Evolutionary conservation across 352 stramenopile species (phyloP).

Genomic region (Phytophthora hibernalis): DNA sequence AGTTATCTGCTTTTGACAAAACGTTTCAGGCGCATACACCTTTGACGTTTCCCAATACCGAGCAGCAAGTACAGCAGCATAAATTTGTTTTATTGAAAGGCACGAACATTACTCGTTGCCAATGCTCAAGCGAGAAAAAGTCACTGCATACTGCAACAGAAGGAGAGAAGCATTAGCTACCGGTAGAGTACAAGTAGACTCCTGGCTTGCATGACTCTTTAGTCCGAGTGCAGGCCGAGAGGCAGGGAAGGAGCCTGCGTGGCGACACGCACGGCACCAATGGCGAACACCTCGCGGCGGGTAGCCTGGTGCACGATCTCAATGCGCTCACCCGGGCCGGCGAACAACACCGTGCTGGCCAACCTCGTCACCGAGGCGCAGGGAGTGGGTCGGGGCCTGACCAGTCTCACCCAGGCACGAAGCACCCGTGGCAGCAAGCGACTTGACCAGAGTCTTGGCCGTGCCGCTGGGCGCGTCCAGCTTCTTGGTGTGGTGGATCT

Average conservation of each 20-base stretch:
- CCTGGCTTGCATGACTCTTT: slow-evolving; percentile 22
- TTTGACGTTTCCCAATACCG: not conserved
- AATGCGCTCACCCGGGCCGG: slow-evolving; percentile 78
- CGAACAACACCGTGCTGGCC: slow-evolving; percentile 88
- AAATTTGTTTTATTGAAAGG: slow-evolving; percentile 35
- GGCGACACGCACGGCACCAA: slow-evolving; percentile 72
- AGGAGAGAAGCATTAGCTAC: slow-evolving; percentile 28
- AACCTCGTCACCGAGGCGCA: slow-evolving; percentile 84
- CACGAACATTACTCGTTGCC: slow-evolving; percentile 19
- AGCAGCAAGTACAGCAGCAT: slow-evolving; percentile 15
- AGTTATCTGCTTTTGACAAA: not conserved
- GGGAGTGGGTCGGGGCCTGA: slow-evolving; percentile 64
- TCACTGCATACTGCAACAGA: slow-evolving; percentile 17
- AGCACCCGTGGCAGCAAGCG: slow-evolving; percentile 62
- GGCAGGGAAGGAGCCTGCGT: slow-evolving; percentile 56
- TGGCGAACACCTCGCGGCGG: slow-evolving; percentile 83
- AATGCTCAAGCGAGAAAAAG: slow-evolving; percentile 3
- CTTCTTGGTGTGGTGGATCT: slow-evolving; percentile 91
- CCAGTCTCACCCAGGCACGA: slow-evolving; percentile 56
- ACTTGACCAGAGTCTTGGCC: slow-evolving; percentile 82
- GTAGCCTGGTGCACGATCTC: slow-evolving; percentile 88
- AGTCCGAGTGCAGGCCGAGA: slow-evolving; percentile 74
- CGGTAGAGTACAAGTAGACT: slow-evolving; percentile 32
- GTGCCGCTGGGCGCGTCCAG: slow-evolving; percentile 83
- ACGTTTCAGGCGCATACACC: not conserved